Evolutionary conservation across 2,329 filamentous ascomycete species (phyloP).

Genomic region (Fusarium ramigenum): DNA sequence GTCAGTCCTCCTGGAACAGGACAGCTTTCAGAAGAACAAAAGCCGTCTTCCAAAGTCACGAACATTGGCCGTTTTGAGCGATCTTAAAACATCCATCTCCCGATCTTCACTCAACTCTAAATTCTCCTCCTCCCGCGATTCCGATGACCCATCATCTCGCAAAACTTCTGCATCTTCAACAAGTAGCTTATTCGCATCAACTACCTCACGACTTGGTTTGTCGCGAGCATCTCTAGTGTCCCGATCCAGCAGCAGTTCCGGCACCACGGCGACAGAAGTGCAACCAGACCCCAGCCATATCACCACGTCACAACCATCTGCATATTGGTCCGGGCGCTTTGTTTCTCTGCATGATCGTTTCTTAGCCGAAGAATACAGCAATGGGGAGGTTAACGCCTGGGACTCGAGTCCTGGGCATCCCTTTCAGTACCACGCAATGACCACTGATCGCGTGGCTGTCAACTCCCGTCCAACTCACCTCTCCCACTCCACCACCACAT

Average conservation of each 20-base stretch:
- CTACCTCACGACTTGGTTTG: slow-evolving; percentile 33
- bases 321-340: slow-evolving; percentile 72
- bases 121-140: slow-evolving; percentile 15
- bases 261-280: slow-evolving; percentile 19
- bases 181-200: slow-evolving; percentile 22
- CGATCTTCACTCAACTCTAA: slow-evolving; percentile 42
- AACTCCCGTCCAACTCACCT: slow-evolving; percentile 42
- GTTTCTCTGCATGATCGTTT: slow-evolving; percentile 62
- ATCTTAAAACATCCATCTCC: slow-evolving; percentile 57
- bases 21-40: not conserved
- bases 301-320: slow-evolving; percentile 54
- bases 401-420: not conserved
- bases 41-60: slow-evolving; percentile 55
- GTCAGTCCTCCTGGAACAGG: not conserved
- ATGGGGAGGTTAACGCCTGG: slow-evolving; percentile 1
- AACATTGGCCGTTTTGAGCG: slow-evolving; percentile 57
- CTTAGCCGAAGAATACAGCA: slow-evolving; percentile 41
- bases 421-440: slow-evolving; percentile 4
- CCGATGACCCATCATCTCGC: slow-evolving; percentile 26
- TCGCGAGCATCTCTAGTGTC: slow-evolving; percentile 31
- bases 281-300: slow-evolving; percentile 47
- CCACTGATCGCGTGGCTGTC: slow-evolving; percentile 27
- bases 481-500: slow-evolving; percentile 47
- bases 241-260: slow-evolving; percentile 25
- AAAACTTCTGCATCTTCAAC: slow-evolving; percentile 34